These are phyloP conservation scores for Coprinopsis cinerea DNA, from an alignment of 768 basidiomycete genomes.

Conservation along the genomic window DNA sequence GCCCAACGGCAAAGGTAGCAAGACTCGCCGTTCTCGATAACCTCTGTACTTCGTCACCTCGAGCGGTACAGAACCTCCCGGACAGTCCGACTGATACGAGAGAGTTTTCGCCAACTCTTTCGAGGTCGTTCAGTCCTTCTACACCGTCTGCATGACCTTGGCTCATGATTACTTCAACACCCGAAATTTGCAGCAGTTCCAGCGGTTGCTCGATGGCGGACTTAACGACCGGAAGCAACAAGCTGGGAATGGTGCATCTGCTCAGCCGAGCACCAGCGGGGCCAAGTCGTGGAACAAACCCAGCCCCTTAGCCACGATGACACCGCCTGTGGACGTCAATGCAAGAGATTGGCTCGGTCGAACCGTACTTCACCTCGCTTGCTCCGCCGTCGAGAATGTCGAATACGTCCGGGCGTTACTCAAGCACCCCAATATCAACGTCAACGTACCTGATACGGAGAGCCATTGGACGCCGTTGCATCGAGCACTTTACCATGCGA, in stretches of 20 bases:
- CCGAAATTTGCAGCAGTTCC: constrained; percentile 71
- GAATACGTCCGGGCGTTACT: constrained; percentile 78
- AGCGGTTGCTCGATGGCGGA: constrained; percentile 56
- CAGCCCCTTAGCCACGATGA: constrained; percentile 31
- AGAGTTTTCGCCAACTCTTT: constrained; percentile 25
- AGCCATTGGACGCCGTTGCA: constrained; percentile 91
- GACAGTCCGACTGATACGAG: constrained; percentile 14
- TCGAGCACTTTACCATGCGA: constrained; percentile 76
- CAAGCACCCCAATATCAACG: constrained; percentile 65
- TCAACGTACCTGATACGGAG: constrained; percentile 79
- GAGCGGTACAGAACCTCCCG: constrained; percentile 9
- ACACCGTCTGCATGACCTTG: constrained; percentile 58
- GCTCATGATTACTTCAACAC: constrained; percentile 74
- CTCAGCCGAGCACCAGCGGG: constrained; percentile 38
- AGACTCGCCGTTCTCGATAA: too few species aligned
- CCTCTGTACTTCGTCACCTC: neutral
- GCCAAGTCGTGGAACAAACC: constrained; percentile 54
- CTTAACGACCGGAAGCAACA: constrained; percentile 31
- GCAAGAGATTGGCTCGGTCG: constrained; percentile 65
- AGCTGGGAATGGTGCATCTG: constrained; percentile 12
- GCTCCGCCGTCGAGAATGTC: constrained; percentile 56
- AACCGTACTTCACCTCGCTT: constrained; percentile 80
- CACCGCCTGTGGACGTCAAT: constrained; percentile 53
- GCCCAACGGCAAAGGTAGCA: too few species aligned
- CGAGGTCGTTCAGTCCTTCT: constrained; percentile 31